Conservation (phyloP, 1,284 basidiomycete species). For the Boletellus deceptivus region DNA sequence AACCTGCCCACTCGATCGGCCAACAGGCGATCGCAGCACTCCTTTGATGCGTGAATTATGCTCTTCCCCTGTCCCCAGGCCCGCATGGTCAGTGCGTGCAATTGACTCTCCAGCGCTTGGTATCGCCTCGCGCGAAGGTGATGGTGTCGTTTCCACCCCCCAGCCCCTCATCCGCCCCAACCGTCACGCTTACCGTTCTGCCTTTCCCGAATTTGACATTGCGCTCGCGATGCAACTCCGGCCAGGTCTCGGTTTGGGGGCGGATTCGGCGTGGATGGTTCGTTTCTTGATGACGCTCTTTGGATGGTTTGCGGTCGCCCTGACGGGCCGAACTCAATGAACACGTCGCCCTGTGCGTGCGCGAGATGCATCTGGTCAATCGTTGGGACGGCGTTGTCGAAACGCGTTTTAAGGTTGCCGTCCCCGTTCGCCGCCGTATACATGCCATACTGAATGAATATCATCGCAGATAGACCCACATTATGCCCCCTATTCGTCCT, state of each 20-base stretch:
- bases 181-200: slow-evolving; percentile 35
- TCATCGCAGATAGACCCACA: slow-evolving; percentile 5
- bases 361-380: too few species aligned
- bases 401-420: background rate
- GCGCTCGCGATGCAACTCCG: slow-evolving; percentile 75
- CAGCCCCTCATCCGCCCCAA: slow-evolving; percentile 20
- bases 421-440: background rate
- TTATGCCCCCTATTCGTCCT: slow-evolving; percentile 9
- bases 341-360: background rate
- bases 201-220: slow-evolving; percentile 55
- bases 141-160: slow-evolving; percentile 1
- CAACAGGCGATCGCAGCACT: slow-evolving; percentile 14
- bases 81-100: slow-evolving; percentile 43
- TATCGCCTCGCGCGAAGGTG: slow-evolving; percentile 10
- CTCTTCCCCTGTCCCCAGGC: slow-evolving; percentile 29
- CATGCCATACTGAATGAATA: slow-evolving; percentile 7
- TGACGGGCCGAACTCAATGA: slow-evolving; percentile 25
- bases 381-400: slow-evolving; percentile 3
- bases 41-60: slow-evolving; percentile 35
- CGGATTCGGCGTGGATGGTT: slow-evolving; percentile 76
- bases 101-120: slow-evolving; percentile 32
- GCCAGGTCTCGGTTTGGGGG: slow-evolving; percentile 61
- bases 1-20: slow-evolving; percentile 5
- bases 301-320: slow-evolving; percentile 64
- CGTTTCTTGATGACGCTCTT: slow-evolving; percentile 75